Evolutionary conservation across 306 rosid species (phyloP).

Genomic region (Gastrolobium villosum): DNA sequence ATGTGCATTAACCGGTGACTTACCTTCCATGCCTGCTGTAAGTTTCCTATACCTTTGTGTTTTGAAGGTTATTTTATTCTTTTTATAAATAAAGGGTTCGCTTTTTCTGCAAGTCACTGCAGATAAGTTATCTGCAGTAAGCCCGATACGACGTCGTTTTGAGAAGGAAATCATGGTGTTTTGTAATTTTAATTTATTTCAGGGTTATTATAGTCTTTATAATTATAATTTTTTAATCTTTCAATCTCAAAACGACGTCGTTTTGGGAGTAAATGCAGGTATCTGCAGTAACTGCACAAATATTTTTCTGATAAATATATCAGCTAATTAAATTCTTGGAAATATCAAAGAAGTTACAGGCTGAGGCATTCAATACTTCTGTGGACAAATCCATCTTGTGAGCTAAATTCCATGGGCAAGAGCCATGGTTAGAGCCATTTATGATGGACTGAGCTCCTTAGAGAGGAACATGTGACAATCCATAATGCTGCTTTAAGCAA

Average conservation of each 20-base stretch:
- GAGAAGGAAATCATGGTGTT: too few relatives aligned
- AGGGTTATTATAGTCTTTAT: too few relatives aligned
- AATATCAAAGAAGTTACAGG: conserved; percentile 26
- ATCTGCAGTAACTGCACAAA: too few relatives aligned
- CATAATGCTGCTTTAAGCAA: conserved; percentile 2
- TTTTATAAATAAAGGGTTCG: not conserved
- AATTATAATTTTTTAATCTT: too few relatives aligned
- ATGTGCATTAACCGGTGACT: conserved; percentile 50
- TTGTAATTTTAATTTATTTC: too few relatives aligned
- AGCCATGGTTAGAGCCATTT: conserved; percentile 25
- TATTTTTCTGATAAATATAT: too few relatives aligned
- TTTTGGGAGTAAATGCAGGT: too few relatives aligned
- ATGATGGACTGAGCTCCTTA: not conserved
- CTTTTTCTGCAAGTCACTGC: too few relatives aligned
- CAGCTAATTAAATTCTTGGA: conserved; percentile 23
- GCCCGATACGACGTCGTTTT: too few relatives aligned
- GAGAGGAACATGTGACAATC: conserved; percentile 18
- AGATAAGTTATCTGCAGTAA: too few relatives aligned
- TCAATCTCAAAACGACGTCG: too few relatives aligned
- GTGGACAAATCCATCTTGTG: conserved; percentile 28
- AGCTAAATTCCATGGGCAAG: conserved; percentile 7
- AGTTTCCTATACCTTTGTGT: conserved; percentile 47
- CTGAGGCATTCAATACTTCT: conserved; percentile 9
- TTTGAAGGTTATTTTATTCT: not conserved
- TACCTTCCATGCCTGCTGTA: conserved; percentile 46